phyloP scores from a whole-genome alignment of 2,329 filamentous ascomycete species.

The Lasiodiplodia hormozganensis region DNA sequence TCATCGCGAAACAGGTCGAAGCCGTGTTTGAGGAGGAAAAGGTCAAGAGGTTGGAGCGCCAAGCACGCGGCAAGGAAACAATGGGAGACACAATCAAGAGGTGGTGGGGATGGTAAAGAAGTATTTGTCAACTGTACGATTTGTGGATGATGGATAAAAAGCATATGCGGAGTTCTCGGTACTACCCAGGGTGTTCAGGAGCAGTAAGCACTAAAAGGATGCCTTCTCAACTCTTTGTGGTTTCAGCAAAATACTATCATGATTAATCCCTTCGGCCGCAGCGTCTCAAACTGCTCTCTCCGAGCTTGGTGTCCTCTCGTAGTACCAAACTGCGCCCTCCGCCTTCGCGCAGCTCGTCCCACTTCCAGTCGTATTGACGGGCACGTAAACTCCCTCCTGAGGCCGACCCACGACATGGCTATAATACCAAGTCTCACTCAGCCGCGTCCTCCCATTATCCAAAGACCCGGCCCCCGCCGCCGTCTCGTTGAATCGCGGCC shows the following conservation, averaged over 20 bases:
- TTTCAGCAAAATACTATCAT: background rate
- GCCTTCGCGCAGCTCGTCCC: conserved; percentile 62
- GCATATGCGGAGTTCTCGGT: conserved; percentile 18
- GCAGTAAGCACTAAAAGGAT: background rate
- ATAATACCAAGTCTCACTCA: conserved; percentile 73
- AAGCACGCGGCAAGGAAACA: conserved; percentile 42
- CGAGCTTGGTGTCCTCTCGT: conserved; percentile 51
- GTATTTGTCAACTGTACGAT: background rate
- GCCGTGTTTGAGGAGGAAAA: conserved; percentile 30
- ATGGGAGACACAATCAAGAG: conserved; percentile 47
- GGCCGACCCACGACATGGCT: conserved; percentile 64
- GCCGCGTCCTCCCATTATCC: conserved; percentile 64
- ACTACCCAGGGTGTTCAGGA: conserved; percentile 18
- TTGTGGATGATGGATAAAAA: conserved; percentile 4
- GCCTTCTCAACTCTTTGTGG: conserved; percentile 1
- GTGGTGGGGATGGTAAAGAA: conserved; percentile 25
- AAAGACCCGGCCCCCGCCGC: conserved; percentile 60
- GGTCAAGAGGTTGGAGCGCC: conserved; percentile 30
- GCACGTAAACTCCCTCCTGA: conserved; percentile 58
- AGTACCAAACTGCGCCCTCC: conserved; percentile 62
- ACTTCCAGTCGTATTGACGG: conserved; percentile 54
- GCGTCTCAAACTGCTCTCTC: background rate
- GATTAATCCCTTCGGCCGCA: background rate
- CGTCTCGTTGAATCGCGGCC: conserved; percentile 67
- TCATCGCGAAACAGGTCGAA: conserved; percentile 43